Evolutionary conservation across 1,284 basidiomycete genomes (phyloP).

Genomic region (Naganishia sp.): DNA sequence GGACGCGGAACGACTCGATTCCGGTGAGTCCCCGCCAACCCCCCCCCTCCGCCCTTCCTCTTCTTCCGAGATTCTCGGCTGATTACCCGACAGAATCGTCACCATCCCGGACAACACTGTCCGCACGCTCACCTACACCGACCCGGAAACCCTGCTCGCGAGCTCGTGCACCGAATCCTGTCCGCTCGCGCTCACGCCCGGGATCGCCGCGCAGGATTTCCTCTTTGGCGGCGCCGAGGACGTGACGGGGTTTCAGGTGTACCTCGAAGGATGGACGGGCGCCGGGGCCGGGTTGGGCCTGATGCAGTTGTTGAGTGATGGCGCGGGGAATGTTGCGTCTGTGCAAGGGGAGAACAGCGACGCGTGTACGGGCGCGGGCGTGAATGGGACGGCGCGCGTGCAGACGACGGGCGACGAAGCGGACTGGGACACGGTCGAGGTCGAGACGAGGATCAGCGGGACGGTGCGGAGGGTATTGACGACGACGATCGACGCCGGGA

Average conservation of each 20-base stretch:
- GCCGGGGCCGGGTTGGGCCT: conserved; percentile 79
- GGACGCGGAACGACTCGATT: conserved; percentile 81
- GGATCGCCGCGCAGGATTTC: conserved; percentile 63
- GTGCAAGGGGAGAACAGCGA: conserved; percentile 62
- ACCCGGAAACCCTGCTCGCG: conserved; percentile 72
- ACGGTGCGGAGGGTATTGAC: conserved; percentile 75
- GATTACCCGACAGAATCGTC: conserved; percentile 62
- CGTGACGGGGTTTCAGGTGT: conserved; percentile 70
- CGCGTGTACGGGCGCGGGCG: conserved; percentile 69
- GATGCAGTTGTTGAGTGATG: conserved; percentile 84
- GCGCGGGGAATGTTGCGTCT: conserved; percentile 51
- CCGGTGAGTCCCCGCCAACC: conserved; percentile 60
- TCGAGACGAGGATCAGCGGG: conserved; percentile 71
- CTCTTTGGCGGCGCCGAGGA: conserved; percentile 69
- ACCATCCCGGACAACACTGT: conserved; percentile 86
- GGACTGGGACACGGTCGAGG: conserved; percentile 66
- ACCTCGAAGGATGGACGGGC: conserved; percentile 74
- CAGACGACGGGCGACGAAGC: conserved; percentile 69
- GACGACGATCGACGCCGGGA: conserved; percentile 64
- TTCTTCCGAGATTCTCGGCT: too few relatives aligned
- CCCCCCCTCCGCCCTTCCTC: background rate
- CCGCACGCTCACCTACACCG: conserved; percentile 72
- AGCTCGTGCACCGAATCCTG: conserved; percentile 70
- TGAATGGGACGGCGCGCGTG: conserved; percentile 61
- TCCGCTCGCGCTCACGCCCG: conserved; percentile 69